A percentile compares a stretch with the other conserved stretches of the same genome.
These are phyloP conservation scores for Dioscorea zingiberensis DNA, from an alignment of 106 monocot species.

Conservation along the genomic window DNA sequence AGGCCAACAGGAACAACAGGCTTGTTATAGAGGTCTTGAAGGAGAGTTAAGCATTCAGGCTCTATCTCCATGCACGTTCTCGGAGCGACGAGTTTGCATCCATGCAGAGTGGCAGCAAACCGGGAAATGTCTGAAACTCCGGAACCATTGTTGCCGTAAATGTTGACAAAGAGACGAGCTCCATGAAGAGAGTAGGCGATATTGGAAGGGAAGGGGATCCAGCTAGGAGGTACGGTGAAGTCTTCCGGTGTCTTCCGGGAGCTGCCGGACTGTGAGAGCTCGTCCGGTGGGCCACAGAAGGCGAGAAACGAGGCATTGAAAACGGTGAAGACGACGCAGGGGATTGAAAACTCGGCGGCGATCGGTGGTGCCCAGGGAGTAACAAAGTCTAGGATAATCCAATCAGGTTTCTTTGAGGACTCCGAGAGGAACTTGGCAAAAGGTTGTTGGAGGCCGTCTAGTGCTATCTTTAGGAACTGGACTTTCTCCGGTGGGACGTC, in stretches of 20 bases:
- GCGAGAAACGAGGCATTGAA: background rate
- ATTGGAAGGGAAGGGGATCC: constrained; percentile 10
- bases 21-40: constrained; percentile 18
- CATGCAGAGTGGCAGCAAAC: background rate
- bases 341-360: background rate
- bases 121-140: constrained; percentile 8
- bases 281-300: background rate
- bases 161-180: background rate
- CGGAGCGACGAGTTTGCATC: constrained; percentile 8
- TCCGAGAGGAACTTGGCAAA: background rate
- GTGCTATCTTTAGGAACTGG: constrained; percentile 2
- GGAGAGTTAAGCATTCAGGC: constrained; percentile 2
- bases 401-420: constrained; percentile 4
- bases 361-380: constrained; percentile 9
- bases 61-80: constrained; percentile 28
- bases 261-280: background rate
- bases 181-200: constrained; percentile 8
- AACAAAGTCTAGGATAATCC: constrained; percentile 24
- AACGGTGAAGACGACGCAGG: constrained; percentile 9
- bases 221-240: constrained; percentile 1
- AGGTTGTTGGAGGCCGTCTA: constrained; percentile 15
- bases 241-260: background rate
- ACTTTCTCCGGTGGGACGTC: constrained; percentile 1
- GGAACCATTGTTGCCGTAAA: background rate
- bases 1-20: constrained; percentile 31